Evolutionary conservation across 2,329 filamentous ascomycete genomes (phyloP), one percentile per base, ranked within the genome.

Genomic region (Zymoseptoria crescenta): DNA sequence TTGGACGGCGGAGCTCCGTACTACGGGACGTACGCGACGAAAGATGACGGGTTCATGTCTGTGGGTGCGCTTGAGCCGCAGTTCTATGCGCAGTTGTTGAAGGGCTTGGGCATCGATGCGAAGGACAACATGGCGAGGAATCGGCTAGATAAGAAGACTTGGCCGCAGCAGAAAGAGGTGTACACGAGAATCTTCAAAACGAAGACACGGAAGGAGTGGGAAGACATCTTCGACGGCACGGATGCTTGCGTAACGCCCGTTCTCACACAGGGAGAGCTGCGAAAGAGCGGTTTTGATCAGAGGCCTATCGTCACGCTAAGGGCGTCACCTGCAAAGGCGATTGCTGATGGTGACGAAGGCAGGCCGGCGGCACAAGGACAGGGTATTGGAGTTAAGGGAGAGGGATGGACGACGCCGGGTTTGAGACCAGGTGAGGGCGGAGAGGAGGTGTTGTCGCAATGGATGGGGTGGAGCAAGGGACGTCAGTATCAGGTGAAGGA

Each of bases 221-320:
- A 96, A 74, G 71, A 61, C 3, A 77, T 96, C 5, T 97, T 96
- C 71, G 89, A 96, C 71, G 89, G 88, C 9, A 94, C 89, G 0
- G 93, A 97, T 75, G 93, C 93, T 1, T 97, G 93, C 73, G 91
- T 88, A 63, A 91, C 89, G n/a, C 93, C 93, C 0, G 89, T 97
- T 1, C 77, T 96, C 49, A 86, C 85, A 35, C 89, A 91, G 64
- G 69, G 66, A 0, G 91, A 96, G 74, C 77, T 96, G 50, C 83
- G 90, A 68, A 64, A 72, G n/a, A 75, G 72, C 20, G 80, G 80
- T 0, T 85, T 86, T 52, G 87, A 91, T 64, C 87, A 90, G 75
- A 75, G 89, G 61, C 88, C 88, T 1, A 75, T 81, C 1, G 87
- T 92, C 8, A 85, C 84, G 41, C 74, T 96, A 68, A 81, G 79